Conservation (phyloP, 1,139 yeast species). For the Wickerhamomyces sp. region DNA sequence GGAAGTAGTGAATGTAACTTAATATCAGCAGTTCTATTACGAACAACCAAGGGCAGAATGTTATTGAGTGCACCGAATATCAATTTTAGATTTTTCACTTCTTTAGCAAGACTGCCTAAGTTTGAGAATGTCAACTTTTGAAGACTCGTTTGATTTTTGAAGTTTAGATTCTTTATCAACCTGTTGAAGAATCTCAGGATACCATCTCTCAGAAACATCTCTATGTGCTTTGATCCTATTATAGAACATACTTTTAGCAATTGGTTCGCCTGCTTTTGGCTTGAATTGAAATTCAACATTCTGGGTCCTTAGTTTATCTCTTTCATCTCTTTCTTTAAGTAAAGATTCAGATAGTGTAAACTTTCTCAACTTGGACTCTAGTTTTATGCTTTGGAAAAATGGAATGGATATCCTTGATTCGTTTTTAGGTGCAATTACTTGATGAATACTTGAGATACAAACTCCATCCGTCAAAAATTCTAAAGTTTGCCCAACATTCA, state of each 20-base stretch:
- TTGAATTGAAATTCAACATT: slow-evolving; percentile 36
- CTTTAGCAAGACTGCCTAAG: neutral
- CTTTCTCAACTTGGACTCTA: slow-evolving; percentile 27
- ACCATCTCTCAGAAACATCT: slow-evolving; percentile 57
- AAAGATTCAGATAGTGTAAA: slow-evolving; percentile 31
- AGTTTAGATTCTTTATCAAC: slow-evolving; percentile 6
- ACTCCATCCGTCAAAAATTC: slow-evolving; percentile 48
- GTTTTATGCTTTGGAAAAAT: slow-evolving; percentile 32
- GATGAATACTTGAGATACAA: slow-evolving; percentile 52
- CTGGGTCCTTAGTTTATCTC: slow-evolving; percentile 33
- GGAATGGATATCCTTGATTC: slow-evolving; percentile 42
- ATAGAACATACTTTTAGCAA: slow-evolving; percentile 50
- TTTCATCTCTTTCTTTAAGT: slow-evolving; percentile 28
- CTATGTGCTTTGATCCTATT: slow-evolving; percentile 55
- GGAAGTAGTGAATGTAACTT: slow-evolving; percentile 10
- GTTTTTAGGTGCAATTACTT: slow-evolving; percentile 45
- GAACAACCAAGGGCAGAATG: slow-evolving; percentile 11
- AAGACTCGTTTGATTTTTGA: neutral
- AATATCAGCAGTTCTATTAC: slow-evolving; percentile 16
- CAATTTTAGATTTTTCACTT: slow-evolving; percentile 12
- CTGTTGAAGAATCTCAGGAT: slow-evolving; percentile 38
- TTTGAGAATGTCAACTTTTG: neutral
- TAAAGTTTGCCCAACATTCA: slow-evolving; percentile 46
- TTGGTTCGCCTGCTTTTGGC: slow-evolving; percentile 33
- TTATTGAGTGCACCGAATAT: slow-evolving; percentile 17